Base-by-base conservation (phyloP, 2,329 filamentous ascomycete genomes). In the Rosellinia necatrix region DNA sequence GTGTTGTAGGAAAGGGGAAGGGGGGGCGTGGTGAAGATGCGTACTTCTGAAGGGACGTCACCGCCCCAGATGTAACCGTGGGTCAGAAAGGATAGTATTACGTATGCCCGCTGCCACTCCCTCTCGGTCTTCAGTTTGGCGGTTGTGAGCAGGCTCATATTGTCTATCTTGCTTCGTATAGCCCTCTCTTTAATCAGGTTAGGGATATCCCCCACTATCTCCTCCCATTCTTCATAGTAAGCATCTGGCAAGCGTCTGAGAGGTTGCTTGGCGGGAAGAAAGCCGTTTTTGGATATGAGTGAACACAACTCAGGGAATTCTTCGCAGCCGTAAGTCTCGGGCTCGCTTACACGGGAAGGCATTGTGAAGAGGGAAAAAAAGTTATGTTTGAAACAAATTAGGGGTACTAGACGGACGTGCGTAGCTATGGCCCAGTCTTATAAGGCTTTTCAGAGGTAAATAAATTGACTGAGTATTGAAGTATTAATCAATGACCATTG, bases 61-160 rank as follows among this genome's bases (percentile, higher is more conserved):
- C 89, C 91, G 53, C 91, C 91, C 93, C 93, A 97, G 17, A 97
- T 86, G 72, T 96, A 96, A 8, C 85, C 87, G 72, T 97, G 91
- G 7, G 68, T 53, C 58, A 90, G 81, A 66, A 90, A 89, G 0
- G 80, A 83, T 41, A 91, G 76, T 9, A 89, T 76, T 19, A 83
- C 81, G 70, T 90, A 90, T 62, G 87, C 88, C 61, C 87, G 76
- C 55, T 84, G 78, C 87, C 86, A 89, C 73, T 90, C 84, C n/a
- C 78, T 74, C 61, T 86, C 81, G 4, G 78, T 78, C 35, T 76
- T 73, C 13, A 90, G 75, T 37, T 80, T 76, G 15, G 77, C 73
- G 1, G 84, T 86, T 6, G 80, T 82, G 6, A 90, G 76, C 10
- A 86, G 70, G 0, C 83, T 82, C 35, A 89, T 74, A 17, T 72